phyloP scores from a whole-genome alignment of 2,329 filamentous ascomycete species.

The Cercospora beticola region DNA sequence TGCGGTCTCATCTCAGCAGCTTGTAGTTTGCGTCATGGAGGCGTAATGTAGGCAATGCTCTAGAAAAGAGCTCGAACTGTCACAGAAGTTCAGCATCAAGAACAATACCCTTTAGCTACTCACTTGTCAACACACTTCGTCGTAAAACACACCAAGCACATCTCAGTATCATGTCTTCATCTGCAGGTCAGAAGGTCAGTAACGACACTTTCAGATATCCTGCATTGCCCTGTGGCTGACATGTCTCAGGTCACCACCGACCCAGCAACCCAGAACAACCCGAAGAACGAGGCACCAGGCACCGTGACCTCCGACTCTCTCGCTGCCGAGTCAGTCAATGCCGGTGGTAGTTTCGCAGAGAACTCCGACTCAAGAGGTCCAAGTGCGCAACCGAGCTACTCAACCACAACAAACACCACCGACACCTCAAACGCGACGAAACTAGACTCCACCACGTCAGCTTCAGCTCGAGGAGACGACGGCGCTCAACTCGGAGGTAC shows the following conservation, averaged over 20 bases:
- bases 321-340: constrained; percentile 67
- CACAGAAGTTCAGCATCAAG: background rate
- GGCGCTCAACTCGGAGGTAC: background rate
- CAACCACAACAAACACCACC: constrained; percentile 57
- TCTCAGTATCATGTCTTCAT: constrained; percentile 10
- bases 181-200: constrained; percentile 14
- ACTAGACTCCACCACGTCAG: constrained; percentile 51
- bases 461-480: constrained; percentile 35
- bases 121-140: background rate
- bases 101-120: background rate
- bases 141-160: background rate
- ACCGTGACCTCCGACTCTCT: constrained; percentile 67
- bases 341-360: constrained; percentile 60
- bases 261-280: constrained; percentile 49
- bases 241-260: constrained; percentile 39
- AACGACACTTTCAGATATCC: background rate
- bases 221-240: background rate
- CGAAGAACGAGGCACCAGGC: constrained; percentile 63
- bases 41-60: background rate
- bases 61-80: background rate
- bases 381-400: constrained; percentile 51
- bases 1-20: background rate
- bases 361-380: constrained; percentile 58
- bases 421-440: constrained; percentile 55
- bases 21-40: background rate